Conservation (phyloP, 2,329 filamentous ascomycete genomes). For the Verticillium nonalfalfae region DNA sequence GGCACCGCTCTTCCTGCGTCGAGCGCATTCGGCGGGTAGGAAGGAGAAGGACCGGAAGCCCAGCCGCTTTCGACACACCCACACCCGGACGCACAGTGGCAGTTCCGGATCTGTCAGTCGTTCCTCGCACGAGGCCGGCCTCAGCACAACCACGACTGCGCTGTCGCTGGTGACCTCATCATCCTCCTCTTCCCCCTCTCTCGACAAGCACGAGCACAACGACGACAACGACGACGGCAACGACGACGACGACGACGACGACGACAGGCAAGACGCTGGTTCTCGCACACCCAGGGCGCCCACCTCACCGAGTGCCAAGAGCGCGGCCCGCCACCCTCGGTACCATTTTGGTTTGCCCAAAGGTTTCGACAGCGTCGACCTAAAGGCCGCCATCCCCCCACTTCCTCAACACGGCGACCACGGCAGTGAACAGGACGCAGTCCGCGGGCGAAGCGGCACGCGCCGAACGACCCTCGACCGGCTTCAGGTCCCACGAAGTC, state of each 20-base stretch:
- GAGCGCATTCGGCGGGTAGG: background rate
- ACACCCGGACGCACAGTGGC: constrained; percentile 23
- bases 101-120: constrained; percentile 15
- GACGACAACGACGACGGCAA: background rate
- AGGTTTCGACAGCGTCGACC: background rate
- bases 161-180: background rate
- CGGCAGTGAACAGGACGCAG: background rate
- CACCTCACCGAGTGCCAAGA: background rate
- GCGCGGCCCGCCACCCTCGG: background rate
- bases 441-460: background rate
- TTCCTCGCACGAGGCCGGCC: constrained; percentile 13
- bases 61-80: constrained; percentile 13
- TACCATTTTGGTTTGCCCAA: background rate
- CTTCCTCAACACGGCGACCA: background rate
- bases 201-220: background rate
- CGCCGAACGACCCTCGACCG: background rate
- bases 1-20: background rate
- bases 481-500: background rate
- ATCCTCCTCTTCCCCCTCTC: background rate
- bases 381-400: background rate
- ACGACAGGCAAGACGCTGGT: background rate
- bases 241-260: background rate
- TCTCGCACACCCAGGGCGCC: background rate
- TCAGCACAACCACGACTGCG: background rate
- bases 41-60: background rate